phyloP scores from a whole-genome alignment of 768 basidiomycete genomes.

The Kwoniella sp. region DNA sequence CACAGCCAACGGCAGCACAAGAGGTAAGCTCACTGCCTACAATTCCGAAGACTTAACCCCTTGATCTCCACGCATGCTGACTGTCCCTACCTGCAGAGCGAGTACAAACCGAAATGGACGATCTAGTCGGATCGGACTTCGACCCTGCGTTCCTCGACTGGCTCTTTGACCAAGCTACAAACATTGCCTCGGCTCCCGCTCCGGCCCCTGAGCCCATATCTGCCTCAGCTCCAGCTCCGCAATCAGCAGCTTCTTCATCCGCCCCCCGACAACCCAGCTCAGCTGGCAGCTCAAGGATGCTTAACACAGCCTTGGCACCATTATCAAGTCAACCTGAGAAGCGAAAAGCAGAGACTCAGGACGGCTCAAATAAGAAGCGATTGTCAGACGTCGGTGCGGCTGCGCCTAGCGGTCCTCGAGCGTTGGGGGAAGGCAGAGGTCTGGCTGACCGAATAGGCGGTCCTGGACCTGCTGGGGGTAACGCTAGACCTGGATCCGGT shows the following conservation, averaged over 20 bases:
- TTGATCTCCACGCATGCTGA: neutral
- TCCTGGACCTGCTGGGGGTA: constrained; percentile 13
- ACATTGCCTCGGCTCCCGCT: constrained; percentile 21
- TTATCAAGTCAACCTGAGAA: constrained; percentile 43
- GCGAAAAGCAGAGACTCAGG: constrained; percentile 35
- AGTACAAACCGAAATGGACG: constrained; percentile 51
- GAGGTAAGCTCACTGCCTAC: constrained; percentile 24
- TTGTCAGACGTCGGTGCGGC: constrained; percentile 32
- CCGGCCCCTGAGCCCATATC: constrained; percentile 17
- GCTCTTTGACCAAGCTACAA: constrained; percentile 41
- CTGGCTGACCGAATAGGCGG: constrained; percentile 77
- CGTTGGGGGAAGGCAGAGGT: constrained; percentile 71
- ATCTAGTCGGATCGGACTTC: constrained; percentile 33
- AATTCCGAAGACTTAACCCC: too few species aligned
- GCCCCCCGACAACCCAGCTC: constrained; percentile 4
- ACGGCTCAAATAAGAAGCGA: constrained; percentile 38
- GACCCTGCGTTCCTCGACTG: constrained; percentile 48
- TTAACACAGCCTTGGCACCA: constrained; percentile 46
- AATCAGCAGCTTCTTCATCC: constrained; percentile 15
- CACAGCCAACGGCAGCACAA: constrained; percentile 51
- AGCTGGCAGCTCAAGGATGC: constrained; percentile 28
- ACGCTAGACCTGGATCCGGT: neutral
- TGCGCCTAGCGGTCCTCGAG: constrained; percentile 77
- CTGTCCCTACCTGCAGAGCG: constrained; percentile 31
- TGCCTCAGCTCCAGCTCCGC: constrained; percentile 6